A percentile compares a stretch with the other conserved stretches of the same genome.
phyloP scores from a whole-genome alignment of 106 monocot genomes.

The Dioscorea dumetorum region DNA sequence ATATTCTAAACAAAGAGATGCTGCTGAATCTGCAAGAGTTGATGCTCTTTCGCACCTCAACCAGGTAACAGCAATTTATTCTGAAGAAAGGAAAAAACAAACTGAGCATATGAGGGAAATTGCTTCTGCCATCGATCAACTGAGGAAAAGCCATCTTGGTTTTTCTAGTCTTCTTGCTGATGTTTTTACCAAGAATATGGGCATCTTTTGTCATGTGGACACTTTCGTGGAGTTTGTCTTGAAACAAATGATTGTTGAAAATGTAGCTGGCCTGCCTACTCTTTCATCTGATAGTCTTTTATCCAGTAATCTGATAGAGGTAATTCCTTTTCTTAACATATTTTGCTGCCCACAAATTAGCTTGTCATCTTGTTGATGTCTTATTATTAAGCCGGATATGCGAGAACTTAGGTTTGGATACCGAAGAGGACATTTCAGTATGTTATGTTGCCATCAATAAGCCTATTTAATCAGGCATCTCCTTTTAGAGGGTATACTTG shows the following conservation, averaged over 20 bases:
- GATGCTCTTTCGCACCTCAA: slow-evolving; percentile 54
- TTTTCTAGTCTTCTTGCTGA: slow-evolving; percentile 33
- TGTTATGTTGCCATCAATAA: too few relatives aligned
- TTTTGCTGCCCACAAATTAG: too few relatives aligned
- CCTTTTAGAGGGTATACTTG: too few relatives aligned
- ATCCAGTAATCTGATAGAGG: slow-evolving; percentile 29
- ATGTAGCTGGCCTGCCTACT: slow-evolving; percentile 13
- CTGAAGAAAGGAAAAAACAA: slow-evolving; percentile 45
- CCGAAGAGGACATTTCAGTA: too few relatives aligned
- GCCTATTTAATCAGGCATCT: too few relatives aligned
- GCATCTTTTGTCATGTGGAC: slow-evolving; percentile 30
- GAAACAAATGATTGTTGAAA: slow-evolving; percentile 29
- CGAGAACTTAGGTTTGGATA: too few relatives aligned
- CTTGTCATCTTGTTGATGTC: too few relatives aligned
- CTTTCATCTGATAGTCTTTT: slow-evolving; percentile 17
- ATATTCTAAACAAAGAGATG: slow-evolving; percentile 37
- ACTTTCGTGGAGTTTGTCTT: slow-evolving; percentile 29
- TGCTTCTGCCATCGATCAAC: slow-evolving; percentile 34
- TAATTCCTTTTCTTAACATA: slow-evolving; percentile 19
- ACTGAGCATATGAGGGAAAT: slow-evolving; percentile 37
- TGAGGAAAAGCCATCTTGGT: slow-evolving; percentile 34
- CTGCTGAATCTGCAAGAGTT: slow-evolving; percentile 41
- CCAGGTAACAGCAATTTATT: slow-evolving; percentile 25
- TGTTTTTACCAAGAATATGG: slow-evolving; percentile 31
- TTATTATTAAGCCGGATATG: too few relatives aligned